Conservation (phyloP, 208 protist genomes). For the Trypanosomatidae sp. region DNA sequence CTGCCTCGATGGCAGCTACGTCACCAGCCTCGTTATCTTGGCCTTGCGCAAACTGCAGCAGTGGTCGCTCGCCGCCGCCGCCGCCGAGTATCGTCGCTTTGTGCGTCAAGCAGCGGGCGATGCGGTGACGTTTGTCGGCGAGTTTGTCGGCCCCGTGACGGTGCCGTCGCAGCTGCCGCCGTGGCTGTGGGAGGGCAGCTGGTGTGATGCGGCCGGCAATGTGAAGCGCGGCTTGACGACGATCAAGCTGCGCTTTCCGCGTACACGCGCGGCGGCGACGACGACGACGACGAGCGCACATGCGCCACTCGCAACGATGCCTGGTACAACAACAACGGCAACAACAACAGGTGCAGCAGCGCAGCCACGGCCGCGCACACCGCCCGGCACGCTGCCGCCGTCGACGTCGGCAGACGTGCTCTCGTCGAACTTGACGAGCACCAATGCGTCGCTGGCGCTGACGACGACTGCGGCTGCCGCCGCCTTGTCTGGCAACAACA, state of each 20-base stretch:
- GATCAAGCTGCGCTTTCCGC: slow-evolving; percentile 3
- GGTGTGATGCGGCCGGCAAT: slow-evolving; percentile 5
- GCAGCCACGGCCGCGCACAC: too few species aligned
- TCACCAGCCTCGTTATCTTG: slow-evolving; percentile 60
- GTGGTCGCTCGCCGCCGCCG: slow-evolving; percentile 34
- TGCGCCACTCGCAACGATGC: too few species aligned
- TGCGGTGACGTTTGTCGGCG: slow-evolving; percentile 49
- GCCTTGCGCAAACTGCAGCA: slow-evolving; percentile 63
- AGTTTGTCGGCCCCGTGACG: slow-evolving; percentile 55
- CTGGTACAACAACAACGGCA: too few species aligned
- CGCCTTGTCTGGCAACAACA: too few species aligned
- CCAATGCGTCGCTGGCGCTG: too few species aligned
- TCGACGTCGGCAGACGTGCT: too few species aligned
- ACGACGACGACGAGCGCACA: neutral
- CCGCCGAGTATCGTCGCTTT: slow-evolving; percentile 63
- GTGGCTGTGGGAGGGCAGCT: slow-evolving; percentile 44
- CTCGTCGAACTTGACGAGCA: too few species aligned
- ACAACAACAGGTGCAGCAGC: too few species aligned
- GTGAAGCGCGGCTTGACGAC: slow-evolving; percentile 4
- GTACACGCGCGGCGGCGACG: too few species aligned
- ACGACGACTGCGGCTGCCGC: too few species aligned
- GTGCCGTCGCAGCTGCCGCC: slow-evolving; percentile 32
- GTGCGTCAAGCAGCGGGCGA: slow-evolving; percentile 26
- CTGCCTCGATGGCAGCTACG: slow-evolving; percentile 77
- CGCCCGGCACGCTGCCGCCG: too few species aligned